A percentile compares a stretch with the other conserved stretches of the same genome.
Conservation (phyloP, 1,284 basidiomycete genomes). For the Phlebopus sp. region DNA sequence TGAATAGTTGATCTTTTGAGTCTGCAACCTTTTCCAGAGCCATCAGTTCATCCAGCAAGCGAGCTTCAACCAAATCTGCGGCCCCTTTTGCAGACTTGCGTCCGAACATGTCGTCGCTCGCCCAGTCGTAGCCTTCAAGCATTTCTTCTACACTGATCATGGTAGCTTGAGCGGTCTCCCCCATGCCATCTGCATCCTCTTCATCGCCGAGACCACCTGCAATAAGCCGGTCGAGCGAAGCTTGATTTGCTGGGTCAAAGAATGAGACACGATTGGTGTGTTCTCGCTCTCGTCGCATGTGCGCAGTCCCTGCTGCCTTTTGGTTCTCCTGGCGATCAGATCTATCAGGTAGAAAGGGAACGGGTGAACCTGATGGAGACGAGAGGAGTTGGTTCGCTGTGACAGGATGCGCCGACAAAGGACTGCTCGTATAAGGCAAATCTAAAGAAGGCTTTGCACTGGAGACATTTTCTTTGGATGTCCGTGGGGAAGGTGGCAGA, state of each 20-base stretch:
- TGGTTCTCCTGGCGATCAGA: conserved; percentile 12
- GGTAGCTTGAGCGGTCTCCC: conserved; percentile 75
- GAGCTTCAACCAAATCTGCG: conserved; percentile 84
- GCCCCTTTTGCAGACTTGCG: conserved; percentile 65
- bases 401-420: conserved; percentile 9
- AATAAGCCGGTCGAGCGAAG: conserved; percentile 69
- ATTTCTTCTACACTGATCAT: conserved; percentile 95
- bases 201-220: conserved; percentile 45
- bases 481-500: conserved; percentile 16
- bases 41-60: conserved; percentile 82
- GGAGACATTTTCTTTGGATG: conserved; percentile 11
- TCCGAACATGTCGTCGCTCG: conserved; percentile 66
- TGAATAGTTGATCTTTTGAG: conserved; percentile 2
- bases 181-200: conserved; percentile 60
- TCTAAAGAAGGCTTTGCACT: conserved; percentile 22
- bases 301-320: conserved; percentile 23
- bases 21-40: conserved; percentile 80
- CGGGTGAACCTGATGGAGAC: conserved; percentile 15
- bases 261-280: conserved; percentile 74
- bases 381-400: conserved; percentile 8
- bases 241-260: conserved; percentile 76
- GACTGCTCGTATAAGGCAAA: conserved; percentile 16
- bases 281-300: conserved; percentile 50
- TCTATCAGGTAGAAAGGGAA: conserved; percentile 8
- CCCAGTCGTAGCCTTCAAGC: conserved; percentile 98